phyloP scores from a whole-genome alignment of 352 stramenopile species.

The Phytophthora quininea region DNA sequence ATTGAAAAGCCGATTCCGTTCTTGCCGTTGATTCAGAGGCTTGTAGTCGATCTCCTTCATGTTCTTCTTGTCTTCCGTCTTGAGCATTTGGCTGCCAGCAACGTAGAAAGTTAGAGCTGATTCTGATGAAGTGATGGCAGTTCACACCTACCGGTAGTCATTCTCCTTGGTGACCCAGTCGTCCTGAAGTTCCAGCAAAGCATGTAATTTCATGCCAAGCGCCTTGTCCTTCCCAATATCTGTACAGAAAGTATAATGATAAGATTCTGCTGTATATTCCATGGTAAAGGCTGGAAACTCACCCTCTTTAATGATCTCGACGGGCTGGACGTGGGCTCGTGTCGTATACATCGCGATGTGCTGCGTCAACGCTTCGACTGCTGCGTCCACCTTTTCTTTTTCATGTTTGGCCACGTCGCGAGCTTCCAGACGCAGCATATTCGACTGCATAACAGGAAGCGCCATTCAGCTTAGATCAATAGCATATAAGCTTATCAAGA shows the following conservation, averaged over 20 bases:
- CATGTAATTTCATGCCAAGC: constrained; percentile 56
- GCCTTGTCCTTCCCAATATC: constrained; percentile 65
- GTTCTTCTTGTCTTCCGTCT: constrained; percentile 90
- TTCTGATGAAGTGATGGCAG: background rate
- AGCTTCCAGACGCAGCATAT: constrained; percentile 86
- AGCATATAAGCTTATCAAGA: background rate
- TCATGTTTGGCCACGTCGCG: constrained; percentile 63
- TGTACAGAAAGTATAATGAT: constrained; percentile 9
- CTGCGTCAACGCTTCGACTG: constrained; percentile 33
- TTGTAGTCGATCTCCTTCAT: constrained; percentile 79
- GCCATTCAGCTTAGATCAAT: background rate
- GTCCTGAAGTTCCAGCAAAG: constrained; percentile 61
- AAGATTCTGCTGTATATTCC: too few species aligned
- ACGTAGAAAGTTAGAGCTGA: constrained; percentile 6
- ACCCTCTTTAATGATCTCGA: constrained; percentile 72
- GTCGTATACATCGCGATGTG: constrained; percentile 49
- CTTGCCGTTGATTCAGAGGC: constrained; percentile 74
- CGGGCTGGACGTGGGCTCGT: constrained; percentile 35
- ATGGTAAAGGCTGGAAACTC: background rate
- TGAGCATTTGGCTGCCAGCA: constrained; percentile 80
- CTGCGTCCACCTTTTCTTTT: constrained; percentile 64
- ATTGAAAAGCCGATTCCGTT: constrained; percentile 87
- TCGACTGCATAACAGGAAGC: constrained; percentile 49
- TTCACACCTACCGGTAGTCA: constrained; percentile 66
- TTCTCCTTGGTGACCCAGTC: constrained; percentile 89